Base-by-base conservation (phyloP, 1,284 basidiomycete species). In the Pyrrhoderma lamaoense region DNA sequence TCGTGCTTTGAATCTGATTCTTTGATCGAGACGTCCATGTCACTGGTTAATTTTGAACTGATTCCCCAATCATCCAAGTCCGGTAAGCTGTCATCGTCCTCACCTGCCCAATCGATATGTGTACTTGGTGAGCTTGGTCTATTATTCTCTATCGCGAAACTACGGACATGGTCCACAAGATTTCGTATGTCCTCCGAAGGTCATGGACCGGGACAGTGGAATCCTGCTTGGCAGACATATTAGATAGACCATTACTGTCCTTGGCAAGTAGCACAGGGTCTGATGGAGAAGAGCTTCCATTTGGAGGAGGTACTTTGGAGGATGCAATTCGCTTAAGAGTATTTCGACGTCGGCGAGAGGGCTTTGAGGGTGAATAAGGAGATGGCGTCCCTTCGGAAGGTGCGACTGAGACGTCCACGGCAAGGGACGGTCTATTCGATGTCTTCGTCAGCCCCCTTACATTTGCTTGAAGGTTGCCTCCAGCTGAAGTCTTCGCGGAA, bases 61-160 rank as follows among this genome's bases (percentile, higher is more conserved):
- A 86, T 74, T 23, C 83, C 86, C 87, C 87, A 89, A 61, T 90
- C 87, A 61, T 89, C 79, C 18, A 90, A 70, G 67, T 89, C 86
- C 9, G 87, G 87, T 3, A 90, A 68, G 58, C 77, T 80, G 61
- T 88, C 86, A 57, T 89, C 87, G 53, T 89, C 86, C 55, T 89
- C 85, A 27, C 81, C 82, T 25, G 87, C 87, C 87, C 87, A 90
- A 65, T 90, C 87, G 50, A 89, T 83, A 56, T 88, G 85, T 8
- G 57, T 58, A 18, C 47, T 37, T 9, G 56, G 45, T 25, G 51
- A 53, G 31, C 49, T 38, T n/a, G 47, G 48, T 48, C 53, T 47
- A 42, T 51, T 45, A 27, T 47, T 45, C n/a, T 55, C 52, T 54
- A 59, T 57, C 3, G 57, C 56, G 43, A 58, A 50, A 14, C 52